Evolutionary conservation across 2,329 filamentous ascomycete genomes (phyloP).

Genomic region (Tolypocladium nubicola): DNA sequence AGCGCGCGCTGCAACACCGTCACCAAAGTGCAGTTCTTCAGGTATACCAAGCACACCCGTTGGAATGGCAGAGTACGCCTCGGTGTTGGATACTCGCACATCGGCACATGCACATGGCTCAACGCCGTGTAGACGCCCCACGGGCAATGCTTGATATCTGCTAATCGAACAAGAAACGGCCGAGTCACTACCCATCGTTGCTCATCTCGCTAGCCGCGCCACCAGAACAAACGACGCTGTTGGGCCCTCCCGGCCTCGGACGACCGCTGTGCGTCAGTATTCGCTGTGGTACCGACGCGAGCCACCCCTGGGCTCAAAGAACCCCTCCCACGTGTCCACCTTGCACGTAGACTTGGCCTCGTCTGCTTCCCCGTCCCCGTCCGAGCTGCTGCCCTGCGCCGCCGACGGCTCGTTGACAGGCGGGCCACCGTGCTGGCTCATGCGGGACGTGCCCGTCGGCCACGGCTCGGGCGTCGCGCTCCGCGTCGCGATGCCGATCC

Average conservation of each 20-base stretch:
- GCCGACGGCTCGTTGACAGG: not conserved
- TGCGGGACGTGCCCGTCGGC: not conserved
- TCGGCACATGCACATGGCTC: not conserved
- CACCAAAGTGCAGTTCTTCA: not conserved
- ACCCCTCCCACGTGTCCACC: constrained; percentile 7
- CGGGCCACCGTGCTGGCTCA: not conserved
- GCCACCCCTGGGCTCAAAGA: constrained; percentile 2
- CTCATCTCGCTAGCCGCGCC: constrained; percentile 1
- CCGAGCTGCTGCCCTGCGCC: not conserved
- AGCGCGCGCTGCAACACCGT: not conserved
- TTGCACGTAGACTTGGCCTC: not conserved
- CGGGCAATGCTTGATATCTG: constrained; percentile 2
- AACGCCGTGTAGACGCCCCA: not conserved
- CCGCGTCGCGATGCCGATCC: constrained; percentile 4
- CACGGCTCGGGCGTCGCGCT: not conserved
- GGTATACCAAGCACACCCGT: not conserved
- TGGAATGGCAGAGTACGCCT: not conserved
- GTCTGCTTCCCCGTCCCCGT: not conserved
- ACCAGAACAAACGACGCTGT: not conserved
- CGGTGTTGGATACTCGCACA: not conserved
- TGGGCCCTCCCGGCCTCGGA: not conserved
- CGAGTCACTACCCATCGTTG: not conserved
- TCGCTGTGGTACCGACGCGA: constrained; percentile 2
- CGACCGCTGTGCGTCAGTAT: not conserved
- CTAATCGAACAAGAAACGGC: constrained; percentile 4